Base-by-base conservation (phyloP, 2,329 filamentous ascomycete species). In the Alternaria triticina region DNA sequence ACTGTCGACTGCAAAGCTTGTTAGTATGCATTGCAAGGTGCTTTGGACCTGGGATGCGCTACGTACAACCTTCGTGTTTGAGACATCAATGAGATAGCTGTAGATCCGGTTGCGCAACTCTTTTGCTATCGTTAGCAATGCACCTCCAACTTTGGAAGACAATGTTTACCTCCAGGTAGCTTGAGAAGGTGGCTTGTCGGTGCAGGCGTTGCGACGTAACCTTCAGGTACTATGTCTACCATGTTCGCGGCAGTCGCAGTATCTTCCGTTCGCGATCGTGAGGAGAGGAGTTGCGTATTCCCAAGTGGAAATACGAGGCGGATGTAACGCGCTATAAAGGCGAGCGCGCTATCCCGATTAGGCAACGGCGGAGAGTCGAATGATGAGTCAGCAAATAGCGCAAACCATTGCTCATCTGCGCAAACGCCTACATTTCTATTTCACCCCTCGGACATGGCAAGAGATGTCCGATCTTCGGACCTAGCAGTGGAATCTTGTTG, bases 141-240 rank as follows among this genome's bases (percentile, higher is more conserved):
- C 0, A 36, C 9, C 7, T 36, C 3, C 0, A 1, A 36, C 33
- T 1, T n/a, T 10, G 4, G 2, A n/a, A 36, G 2, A 0, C 33
- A n/a, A 5, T 36, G 2, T 3, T 36, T n/a, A 36, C 33, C 33
- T 9, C 33, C 33, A 10, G 33, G 33, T 4, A 36, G 33, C 33
- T 36, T 15, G n/a, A 36, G 33, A 2, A 36, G 33, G 33, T 2
- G 33, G 8, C 33, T 36, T 36, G 0, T 36, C 33, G 33, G 2
- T 2, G 33, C 33, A 36, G 33, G 1, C 5, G 33, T 36, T 15
- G 33, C 33, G 4, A 0, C 33, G 33, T 2, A 3, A 3, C 15
- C 3, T 36, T 10, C 33, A 2, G 15, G 15, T 36, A 0, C 15
- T 4, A 1, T 3, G 4, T 36, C 33, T 9, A 2, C 15, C 33